phyloP scores from a whole-genome alignment of 2,329 filamentous ascomycete species.

The Neonectria sp. region DNA sequence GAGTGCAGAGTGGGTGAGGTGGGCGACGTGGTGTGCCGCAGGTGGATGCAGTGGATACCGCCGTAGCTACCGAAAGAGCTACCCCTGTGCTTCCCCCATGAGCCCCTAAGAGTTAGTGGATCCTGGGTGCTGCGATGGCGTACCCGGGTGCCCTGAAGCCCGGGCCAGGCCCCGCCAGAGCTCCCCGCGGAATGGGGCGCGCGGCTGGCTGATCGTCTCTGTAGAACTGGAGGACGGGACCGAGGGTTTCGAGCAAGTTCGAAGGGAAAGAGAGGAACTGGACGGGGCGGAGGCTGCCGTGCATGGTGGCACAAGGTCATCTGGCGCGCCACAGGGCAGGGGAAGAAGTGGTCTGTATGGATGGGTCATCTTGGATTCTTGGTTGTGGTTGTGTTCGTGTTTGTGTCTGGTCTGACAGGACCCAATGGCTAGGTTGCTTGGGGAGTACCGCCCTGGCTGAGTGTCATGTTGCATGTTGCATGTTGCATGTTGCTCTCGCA shows the following conservation, averaged over 20 bases:
- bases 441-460: conserved; percentile 1
- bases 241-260: conserved; percentile 5
- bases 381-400: conserved; percentile 12
- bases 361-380: conserved; percentile 1
- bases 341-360: conserved; percentile 17
- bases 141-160: conserved; percentile 32
- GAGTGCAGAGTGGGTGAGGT: background rate
- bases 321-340: conserved; percentile 23
- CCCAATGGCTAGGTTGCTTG: conserved; percentile 7
- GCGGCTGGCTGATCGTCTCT: conserved; percentile 38
- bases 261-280: conserved; percentile 20
- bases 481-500: conserved; percentile 1
- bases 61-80: conserved; percentile 42
- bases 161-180: conserved; percentile 44
- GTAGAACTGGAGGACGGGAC: conserved; percentile 14
- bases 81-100: conserved; percentile 42
- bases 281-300: conserved; percentile 21
- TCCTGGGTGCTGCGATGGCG: conserved; percentile 20
- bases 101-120: conserved; percentile 36
- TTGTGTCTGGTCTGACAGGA: conserved; percentile 7
- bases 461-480: conserved; percentile 6
- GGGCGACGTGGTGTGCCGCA: conserved; percentile 30
- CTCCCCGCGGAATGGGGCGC: conserved; percentile 43
- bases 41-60: conserved; percentile 25
- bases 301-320: conserved; percentile 29